These are phyloP conservation scores for Metschnikowia lunata DNA, from an alignment of 805 yeast genomes.

Conservation along the genomic window DNA sequence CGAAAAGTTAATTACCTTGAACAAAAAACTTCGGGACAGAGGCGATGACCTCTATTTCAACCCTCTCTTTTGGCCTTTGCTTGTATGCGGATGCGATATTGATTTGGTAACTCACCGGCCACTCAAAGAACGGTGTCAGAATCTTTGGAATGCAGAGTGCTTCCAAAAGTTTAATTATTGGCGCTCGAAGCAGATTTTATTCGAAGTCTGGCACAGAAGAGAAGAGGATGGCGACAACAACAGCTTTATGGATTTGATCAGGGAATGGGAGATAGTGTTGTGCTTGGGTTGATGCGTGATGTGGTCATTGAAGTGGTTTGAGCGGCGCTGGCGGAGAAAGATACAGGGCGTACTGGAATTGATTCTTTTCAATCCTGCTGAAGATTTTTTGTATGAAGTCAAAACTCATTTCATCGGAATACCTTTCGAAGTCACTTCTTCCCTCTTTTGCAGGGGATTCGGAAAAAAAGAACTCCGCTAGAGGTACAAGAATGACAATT, in stretches of 20 bases:
- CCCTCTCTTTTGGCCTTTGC: constrained; percentile 48
- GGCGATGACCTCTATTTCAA: constrained; percentile 21
- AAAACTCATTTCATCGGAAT: constrained; percentile 13
- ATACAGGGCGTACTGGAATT: constrained; percentile 9
- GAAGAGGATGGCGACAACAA: constrained; percentile 27
- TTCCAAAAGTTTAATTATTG: constrained; percentile 39
- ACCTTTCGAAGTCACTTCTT: constrained; percentile 1
- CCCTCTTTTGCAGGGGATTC: not conserved
- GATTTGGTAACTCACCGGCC: constrained; percentile 20
- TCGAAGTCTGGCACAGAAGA: constrained; percentile 48
- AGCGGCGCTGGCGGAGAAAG: not conserved
- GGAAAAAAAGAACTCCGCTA: constrained; percentile 8
- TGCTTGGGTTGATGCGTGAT: constrained; percentile 27
- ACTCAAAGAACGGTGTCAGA: constrained; percentile 29
- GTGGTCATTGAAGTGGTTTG: not conserved
- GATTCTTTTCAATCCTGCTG: constrained; percentile 2
- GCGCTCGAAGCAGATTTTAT: constrained; percentile 51
- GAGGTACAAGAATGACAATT: constrained; percentile 8
- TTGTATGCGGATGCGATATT: constrained; percentile 34
- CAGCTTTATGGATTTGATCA: constrained; percentile 51
- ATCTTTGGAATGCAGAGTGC: constrained; percentile 28
- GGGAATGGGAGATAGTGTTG: constrained; percentile 49
- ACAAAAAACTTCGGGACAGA: constrained; percentile 6
- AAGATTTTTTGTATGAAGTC: constrained; percentile 7
- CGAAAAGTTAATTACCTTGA: constrained; percentile 21